Evolutionary conservation across 2,329 filamentous ascomycete genomes (phyloP).

Genomic region (Aspergillus jensenii): DNA sequence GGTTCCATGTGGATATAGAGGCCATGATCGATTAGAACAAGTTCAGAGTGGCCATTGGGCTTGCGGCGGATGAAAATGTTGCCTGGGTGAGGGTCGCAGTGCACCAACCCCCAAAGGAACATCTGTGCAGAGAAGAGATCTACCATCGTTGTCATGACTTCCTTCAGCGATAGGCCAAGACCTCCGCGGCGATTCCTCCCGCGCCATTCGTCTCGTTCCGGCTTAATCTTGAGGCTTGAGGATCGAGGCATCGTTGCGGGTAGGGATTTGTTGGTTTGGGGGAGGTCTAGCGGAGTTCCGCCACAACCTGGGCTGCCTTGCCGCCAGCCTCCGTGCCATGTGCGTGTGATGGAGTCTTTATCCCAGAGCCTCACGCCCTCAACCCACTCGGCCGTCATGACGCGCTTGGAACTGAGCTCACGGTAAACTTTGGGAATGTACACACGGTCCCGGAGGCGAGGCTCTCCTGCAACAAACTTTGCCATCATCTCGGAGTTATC

Average conservation of each 20-base stretch:
- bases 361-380: conserved; percentile 93
- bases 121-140: conserved; percentile 97
- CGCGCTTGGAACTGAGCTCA: conserved; percentile 76
- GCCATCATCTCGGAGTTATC: conserved; percentile 85
- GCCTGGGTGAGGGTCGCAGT: conserved; percentile 95
- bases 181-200: conserved; percentile 73
- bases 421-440: conserved; percentile 85
- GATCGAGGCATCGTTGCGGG: conserved; percentile 12
- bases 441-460: conserved; percentile 72
- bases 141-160: conserved; percentile 95
- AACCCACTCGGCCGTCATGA: conserved; percentile 97
- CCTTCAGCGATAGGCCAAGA: conserved; percentile 75
- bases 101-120: conserved; percentile 93
- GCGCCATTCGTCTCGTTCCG: conserved; percentile 75
- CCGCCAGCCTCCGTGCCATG: conserved; percentile 76
- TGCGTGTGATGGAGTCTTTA: conserved; percentile 72
- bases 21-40: conserved; percentile 96
- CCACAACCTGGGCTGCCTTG: conserved; percentile 76
- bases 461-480: conserved; percentile 70
- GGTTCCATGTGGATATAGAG: conserved; percentile 90
- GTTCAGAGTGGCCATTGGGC: conserved; percentile 77
- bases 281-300: conserved; percentile 60
- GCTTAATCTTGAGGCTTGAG: conserved; percentile 65
- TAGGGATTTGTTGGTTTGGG: conserved; percentile 51
- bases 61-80: conserved; percentile 94